These are phyloP conservation scores for Petunia axillaris DNA, from an alignment of 257 asterid species.

Conservation along the genomic window DNA sequence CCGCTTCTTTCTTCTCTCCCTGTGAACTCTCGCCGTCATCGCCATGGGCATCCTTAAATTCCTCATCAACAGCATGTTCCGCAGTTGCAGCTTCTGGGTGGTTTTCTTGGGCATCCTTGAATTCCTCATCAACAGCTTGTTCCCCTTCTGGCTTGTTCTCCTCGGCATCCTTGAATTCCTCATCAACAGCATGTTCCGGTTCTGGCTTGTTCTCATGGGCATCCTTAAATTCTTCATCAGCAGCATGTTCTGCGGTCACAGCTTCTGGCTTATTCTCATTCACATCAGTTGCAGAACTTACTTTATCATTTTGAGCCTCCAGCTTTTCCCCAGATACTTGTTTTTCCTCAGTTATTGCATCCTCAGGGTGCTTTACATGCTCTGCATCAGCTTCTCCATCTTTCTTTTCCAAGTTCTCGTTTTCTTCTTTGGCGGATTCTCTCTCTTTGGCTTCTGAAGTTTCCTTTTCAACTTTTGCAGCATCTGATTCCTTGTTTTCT, in stretches of 20 bases:
- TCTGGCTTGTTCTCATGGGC: background rate
- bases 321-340: conserved; percentile 19
- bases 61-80: conserved; percentile 20
- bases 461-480: background rate
- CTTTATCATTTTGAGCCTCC: conserved; percentile 10
- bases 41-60: conserved; percentile 24
- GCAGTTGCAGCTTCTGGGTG: background rate
- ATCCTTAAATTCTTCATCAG: conserved; percentile 28
- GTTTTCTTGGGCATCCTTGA: conserved; percentile 10
- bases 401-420: conserved; percentile 45
- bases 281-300: background rate
- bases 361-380: conserved; percentile 43
- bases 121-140: conserved; percentile 23
- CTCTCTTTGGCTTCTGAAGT: conserved; percentile 27
- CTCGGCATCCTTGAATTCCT: conserved; percentile 31
- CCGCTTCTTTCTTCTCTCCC: conserved; percentile 41
- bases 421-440: conserved; percentile 27
- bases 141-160: conserved; percentile 29
- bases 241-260: background rate
- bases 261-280: conserved; percentile 23
- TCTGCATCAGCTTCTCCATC: conserved; percentile 41
- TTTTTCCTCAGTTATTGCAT: conserved; percentile 6
- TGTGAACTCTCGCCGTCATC: conserved; percentile 23
- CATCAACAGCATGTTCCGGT: conserved; percentile 2
- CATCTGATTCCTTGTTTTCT: conserved; percentile 25